Evolutionary conservation across 1,284 basidiomycete genomes (phyloP).

Genomic region (Cutaneotrichosporon dermatis): DNA sequence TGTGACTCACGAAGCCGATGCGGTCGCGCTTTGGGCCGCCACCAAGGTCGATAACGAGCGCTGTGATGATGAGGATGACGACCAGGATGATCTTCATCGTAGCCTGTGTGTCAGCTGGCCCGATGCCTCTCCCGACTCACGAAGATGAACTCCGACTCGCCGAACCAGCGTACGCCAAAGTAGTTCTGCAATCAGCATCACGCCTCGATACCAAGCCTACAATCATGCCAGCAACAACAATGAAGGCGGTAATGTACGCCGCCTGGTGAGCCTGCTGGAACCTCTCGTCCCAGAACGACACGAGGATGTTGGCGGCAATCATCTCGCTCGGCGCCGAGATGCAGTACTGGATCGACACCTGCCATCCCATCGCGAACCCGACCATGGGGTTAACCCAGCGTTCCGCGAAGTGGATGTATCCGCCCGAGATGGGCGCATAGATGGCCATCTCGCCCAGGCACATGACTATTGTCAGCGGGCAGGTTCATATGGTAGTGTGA

Average conservation of each 20-base stretch:
- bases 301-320: slow-evolving; percentile 65
- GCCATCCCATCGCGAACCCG: slow-evolving; percentile 13
- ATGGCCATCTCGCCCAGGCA: slow-evolving; percentile 46
- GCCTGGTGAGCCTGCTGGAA: slow-evolving; percentile 1
- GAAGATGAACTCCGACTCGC: slow-evolving; percentile 52
- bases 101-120: slow-evolving; percentile 1
- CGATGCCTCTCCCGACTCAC: too few species aligned
- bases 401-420: slow-evolving; percentile 40
- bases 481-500: too few species aligned
- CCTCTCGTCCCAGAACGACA: slow-evolving; percentile 68
- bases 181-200: slow-evolving; percentile 55
- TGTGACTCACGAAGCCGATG: slow-evolving; percentile 26
- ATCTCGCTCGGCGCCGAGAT: slow-evolving; percentile 69
- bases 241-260: slow-evolving; percentile 15
- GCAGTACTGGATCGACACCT: slow-evolving; percentile 49
- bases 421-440: slow-evolving; percentile 37
- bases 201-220: neutral
- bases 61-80: slow-evolving; percentile 53
- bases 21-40: slow-evolving; percentile 38
- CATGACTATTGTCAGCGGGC: slow-evolving; percentile 16
- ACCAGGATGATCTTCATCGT: slow-evolving; percentile 56
- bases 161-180: slow-evolving; percentile 64
- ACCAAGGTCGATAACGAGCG: slow-evolving; percentile 57
- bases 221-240: slow-evolving; percentile 6
- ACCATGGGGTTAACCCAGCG: slow-evolving; percentile 30